Evolutionary conservation across 2,329 filamentous ascomycete genomes (phyloP).

Genomic region (Ascomycota sp.): DNA sequence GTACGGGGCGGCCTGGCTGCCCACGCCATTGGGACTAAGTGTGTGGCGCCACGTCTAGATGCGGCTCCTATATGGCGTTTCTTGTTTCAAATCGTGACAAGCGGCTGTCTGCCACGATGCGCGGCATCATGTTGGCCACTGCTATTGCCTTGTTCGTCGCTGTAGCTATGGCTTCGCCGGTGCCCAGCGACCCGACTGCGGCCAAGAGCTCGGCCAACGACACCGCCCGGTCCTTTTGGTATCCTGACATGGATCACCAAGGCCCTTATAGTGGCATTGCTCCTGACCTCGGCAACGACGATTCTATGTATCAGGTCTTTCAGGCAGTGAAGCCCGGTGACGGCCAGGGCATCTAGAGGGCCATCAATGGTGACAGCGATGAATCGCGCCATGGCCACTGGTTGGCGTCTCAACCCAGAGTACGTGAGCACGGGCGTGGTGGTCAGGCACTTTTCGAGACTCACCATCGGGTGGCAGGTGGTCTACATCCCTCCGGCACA

Average conservation of each 20-base stretch:
- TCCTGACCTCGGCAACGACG: slow-evolving; percentile 17
- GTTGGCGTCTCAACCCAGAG: slow-evolving; percentile 22
- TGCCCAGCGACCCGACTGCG: slow-evolving; percentile 1
- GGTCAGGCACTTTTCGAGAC: no score
- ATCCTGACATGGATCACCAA: slow-evolving; percentile 20
- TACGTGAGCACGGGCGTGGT: no score
- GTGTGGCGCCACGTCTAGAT: no score
- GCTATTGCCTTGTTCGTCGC: slow-evolving; percentile 5
- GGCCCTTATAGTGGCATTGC: slow-evolving; percentile 16
- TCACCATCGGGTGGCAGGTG: no score
- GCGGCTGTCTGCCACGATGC: no score
- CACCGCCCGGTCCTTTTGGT: slow-evolving; percentile 15
- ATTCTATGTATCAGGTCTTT: slow-evolving; percentile 17
- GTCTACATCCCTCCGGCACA: slow-evolving; percentile 22
- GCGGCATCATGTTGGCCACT: slow-evolving; percentile 4
- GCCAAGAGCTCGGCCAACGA: slow-evolving; percentile 3
- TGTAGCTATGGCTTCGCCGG: slow-evolving; percentile 4
- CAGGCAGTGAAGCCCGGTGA: slow-evolving; percentile 17
- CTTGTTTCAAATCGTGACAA: no score
- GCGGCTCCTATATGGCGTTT: no score
- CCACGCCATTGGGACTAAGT: no score
- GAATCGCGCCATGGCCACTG: slow-evolving; percentile 14
- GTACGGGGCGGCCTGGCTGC: no score
- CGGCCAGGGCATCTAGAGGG: slow-evolving; percentile 15
- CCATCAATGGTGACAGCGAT: slow-evolving; percentile 17